Evolutionary conservation across 2,329 filamentous ascomycete species (phyloP).

Genomic region (Penicillium griseofulvum): DNA sequence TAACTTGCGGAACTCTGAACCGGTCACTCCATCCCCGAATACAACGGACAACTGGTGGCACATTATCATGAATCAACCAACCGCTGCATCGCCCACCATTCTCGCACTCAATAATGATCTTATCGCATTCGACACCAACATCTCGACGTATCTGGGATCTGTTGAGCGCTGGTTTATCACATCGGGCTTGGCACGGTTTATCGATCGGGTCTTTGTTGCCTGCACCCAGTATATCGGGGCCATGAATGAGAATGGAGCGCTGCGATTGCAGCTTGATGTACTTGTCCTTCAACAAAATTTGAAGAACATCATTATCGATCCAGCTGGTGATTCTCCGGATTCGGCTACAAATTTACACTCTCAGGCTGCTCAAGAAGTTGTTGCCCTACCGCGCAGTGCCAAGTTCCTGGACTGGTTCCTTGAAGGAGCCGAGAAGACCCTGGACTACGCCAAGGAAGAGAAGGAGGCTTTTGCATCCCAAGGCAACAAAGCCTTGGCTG

Average conservation of each 20-base stretch:
- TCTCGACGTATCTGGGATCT: conserved; percentile 68
- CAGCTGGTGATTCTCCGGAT: conserved; percentile 14
- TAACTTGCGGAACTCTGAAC: conserved; percentile 33
- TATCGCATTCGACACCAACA: conserved; percentile 81
- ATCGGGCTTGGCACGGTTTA: conserved; percentile 70
- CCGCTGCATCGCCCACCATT: conserved; percentile 61
- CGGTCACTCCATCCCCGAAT: conserved; percentile 57
- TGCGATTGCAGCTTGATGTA: conserved; percentile 90
- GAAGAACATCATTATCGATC: conserved; percentile 71
- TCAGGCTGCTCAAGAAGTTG: conserved; percentile 30
- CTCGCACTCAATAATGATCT: conserved; percentile 80
- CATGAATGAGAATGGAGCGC: conserved; percentile 80
- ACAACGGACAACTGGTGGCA: conserved; percentile 66
- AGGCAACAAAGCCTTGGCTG: conserved; percentile 33
- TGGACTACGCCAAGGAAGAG: conserved; percentile 46
- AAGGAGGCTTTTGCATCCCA: conserved; percentile 41
- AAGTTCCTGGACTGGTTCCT: conserved; percentile 51
- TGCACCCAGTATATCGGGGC: conserved; percentile 69
- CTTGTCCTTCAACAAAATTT: conserved; percentile 94
- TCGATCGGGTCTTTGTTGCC: conserved; percentile 74
- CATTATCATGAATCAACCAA: conserved; percentile 43
- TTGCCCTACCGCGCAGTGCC: conserved; percentile 44
- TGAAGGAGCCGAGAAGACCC: conserved; percentile 44
- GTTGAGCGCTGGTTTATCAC: conserved; percentile 74
- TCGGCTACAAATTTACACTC: conserved; percentile 4